Evolutionary conservation across 495 filamentous ascomycete genomes (phyloP), one percentile per base, ranked within the genome.

Genomic region (Neurospora cerealis): DNA sequence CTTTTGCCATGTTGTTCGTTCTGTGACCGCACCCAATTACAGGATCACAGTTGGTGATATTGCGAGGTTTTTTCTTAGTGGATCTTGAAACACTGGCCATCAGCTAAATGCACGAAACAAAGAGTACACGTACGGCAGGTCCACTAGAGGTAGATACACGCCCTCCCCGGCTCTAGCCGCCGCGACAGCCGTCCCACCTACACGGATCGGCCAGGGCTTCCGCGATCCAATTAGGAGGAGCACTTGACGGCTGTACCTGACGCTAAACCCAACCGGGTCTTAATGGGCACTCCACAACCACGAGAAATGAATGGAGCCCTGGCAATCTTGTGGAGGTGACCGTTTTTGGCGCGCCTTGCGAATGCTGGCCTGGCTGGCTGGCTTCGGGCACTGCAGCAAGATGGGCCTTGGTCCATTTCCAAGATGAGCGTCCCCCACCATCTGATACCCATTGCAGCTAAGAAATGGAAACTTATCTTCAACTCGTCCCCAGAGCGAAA

Each of bases 141-240:
- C 42, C 66, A 28, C 13, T 70, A 70, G 24, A 28, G 24, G 24
- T 28, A 28, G 54, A 17, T 24, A 41, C 72, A 70, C 62, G 11
- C 69, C 44, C 69, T 38, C 69, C 5, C 48, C 41, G 32, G 21
- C 70, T 28, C 71, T 71, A 70, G 37, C 69, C 66, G 60, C 74
- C 32, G 74, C 74, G 28, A 69, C 66, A 70, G 70, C 75, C 75
- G 77, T 78, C 77, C 78, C 78, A 80, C 77, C 73, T 75, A 74
- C 73, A 77, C 80, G 79, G 81, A 75, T 79, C 80, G 77, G 76
- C 73, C 75, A 80, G 69, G 74, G 78, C 77, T 80, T 83, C 83
- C 83, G 83, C 83, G 82, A 81, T 41, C 84, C 84, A 86, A 86
- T 86, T 71, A 80, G 28, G 6, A 66, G 54, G 28, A 36, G 54